Percentiles rank a stretch among this genome's conserved stretches.
phyloP scores from a whole-genome alignment of 805 yeast species.

The Ogataea kodamae region DNA sequence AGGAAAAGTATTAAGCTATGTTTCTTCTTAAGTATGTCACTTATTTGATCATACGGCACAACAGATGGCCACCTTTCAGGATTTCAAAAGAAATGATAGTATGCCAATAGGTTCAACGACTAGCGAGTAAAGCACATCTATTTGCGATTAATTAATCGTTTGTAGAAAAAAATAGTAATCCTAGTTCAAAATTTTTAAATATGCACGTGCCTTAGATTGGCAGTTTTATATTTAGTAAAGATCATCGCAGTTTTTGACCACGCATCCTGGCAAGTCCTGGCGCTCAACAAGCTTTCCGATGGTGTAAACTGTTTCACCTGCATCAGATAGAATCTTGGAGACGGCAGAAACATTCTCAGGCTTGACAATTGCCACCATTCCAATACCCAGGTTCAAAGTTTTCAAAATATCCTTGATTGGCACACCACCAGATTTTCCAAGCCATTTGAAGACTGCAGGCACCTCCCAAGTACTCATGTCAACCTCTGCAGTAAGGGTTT shows the following conservation, averaged over 20 bases:
- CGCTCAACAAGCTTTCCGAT: conserved; percentile 57
- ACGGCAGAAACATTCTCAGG: conserved; percentile 60
- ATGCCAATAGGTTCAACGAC: conserved; percentile 4
- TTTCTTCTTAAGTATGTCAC: conserved; percentile 12
- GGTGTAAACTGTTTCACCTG: conserved; percentile 71
- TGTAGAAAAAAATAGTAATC: neutral
- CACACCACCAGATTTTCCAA: conserved; percentile 86
- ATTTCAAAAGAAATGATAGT: neutral
- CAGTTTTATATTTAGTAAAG: conserved; percentile 32
- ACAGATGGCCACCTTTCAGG: neutral
- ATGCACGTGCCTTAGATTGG: conserved; percentile 10
- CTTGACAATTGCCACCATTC: conserved; percentile 88
- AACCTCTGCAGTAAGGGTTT: conserved; percentile 70
- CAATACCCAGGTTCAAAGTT: conserved; percentile 94
- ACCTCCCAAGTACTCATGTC: conserved; percentile 81
- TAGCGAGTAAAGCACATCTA: conserved; percentile 10
- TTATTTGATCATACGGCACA: conserved; percentile 12
- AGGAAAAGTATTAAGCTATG: neutral
- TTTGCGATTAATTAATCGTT: neutral
- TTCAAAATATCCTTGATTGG: conserved; percentile 81
- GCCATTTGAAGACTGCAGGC: conserved; percentile 90
- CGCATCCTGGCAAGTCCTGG: conserved; percentile 55
- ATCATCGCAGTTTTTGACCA: conserved; percentile 47
- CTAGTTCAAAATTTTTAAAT: conserved; percentile 3
- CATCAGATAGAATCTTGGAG: conserved; percentile 48